Evolutionary conservation across 2,329 filamentous ascomycete species (phyloP).

Genomic region (Talaromyces sp.): DNA sequence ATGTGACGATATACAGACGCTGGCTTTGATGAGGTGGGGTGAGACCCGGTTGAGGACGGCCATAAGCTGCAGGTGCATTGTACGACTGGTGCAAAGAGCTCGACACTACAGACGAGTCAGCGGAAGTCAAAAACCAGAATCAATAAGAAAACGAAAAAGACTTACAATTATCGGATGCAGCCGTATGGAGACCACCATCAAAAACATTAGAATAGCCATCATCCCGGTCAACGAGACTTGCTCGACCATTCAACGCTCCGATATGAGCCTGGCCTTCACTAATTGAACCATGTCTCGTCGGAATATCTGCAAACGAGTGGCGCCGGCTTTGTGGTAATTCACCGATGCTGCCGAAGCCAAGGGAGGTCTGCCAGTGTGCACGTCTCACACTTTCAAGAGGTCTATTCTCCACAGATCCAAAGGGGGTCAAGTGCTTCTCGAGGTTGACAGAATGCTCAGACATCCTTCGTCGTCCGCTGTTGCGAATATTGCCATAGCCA

Average conservation of each 20-base stretch:
- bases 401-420: conserved; percentile 36
- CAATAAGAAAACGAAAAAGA: conserved; percentile 25
- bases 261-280: conserved; percentile 24
- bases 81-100: conserved; percentile 35
- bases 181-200: conserved; percentile 30
- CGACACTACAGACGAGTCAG: conserved; percentile 28
- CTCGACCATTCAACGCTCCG: conserved; percentile 14
- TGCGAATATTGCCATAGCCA: conserved; percentile 33
- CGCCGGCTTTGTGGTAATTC: conserved; percentile 46
- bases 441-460: conserved; percentile 39
- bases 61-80: conserved; percentile 31
- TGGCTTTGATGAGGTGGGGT: conserved; percentile 36
- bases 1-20: conserved; percentile 72
- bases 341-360: conserved; percentile 41
- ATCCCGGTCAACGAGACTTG: conserved; percentile 28
- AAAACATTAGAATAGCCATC: conserved; percentile 30
- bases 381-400: conserved; percentile 41
- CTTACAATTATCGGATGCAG: conserved; percentile 39
- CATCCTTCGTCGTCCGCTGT: conserved; percentile 34
- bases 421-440: conserved; percentile 34
- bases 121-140: conserved; percentile 28
- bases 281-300: conserved; percentile 40
- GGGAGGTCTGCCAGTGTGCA: conserved; percentile 46
- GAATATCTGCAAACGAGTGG: conserved; percentile 47
- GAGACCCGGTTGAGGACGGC: conserved; percentile 31